Conservation (phyloP, 805 yeast species). For the Komagataella pastoris region DNA sequence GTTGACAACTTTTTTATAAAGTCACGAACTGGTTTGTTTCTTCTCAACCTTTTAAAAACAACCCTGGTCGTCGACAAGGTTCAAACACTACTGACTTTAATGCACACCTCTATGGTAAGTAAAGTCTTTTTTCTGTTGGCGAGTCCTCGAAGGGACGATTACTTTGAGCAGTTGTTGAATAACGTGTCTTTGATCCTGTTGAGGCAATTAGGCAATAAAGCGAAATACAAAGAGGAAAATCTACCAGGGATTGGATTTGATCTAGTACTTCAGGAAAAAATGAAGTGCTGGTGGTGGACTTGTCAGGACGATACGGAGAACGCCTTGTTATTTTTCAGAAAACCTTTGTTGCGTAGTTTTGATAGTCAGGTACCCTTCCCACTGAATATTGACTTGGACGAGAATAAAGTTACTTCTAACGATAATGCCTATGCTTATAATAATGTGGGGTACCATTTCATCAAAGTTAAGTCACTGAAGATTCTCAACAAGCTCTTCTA, state of each 20-base stretch:
- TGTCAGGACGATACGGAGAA: slow-evolving; percentile 2
- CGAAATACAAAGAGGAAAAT: not conserved
- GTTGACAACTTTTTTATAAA: not conserved
- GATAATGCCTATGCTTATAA: not conserved
- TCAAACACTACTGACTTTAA: not conserved
- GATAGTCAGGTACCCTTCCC: slow-evolving; percentile 2
- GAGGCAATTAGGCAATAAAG: not conserved
- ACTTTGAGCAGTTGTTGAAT: not conserved
- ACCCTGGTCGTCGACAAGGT: not conserved
- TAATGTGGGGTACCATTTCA: not conserved
- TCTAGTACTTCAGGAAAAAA: not conserved
- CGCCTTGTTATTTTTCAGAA: not conserved
- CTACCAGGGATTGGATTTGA: not conserved
- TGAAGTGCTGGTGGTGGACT: slow-evolving; percentile 2
- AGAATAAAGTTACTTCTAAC: not conserved
- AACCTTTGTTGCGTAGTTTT: slow-evolving; percentile 1
- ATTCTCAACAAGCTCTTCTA: not conserved
- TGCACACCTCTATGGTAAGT: not conserved
- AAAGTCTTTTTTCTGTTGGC: not conserved
- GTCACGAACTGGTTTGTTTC: not conserved
- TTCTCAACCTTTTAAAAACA: not conserved
- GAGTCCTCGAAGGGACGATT: not conserved
- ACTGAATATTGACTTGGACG: slow-evolving; percentile 1
- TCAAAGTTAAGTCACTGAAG: not conserved
- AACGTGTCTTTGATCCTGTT: not conserved